Conservation (phyloP, 768 basidiomycete genomes). For the Termitomyces heimii region DNA sequence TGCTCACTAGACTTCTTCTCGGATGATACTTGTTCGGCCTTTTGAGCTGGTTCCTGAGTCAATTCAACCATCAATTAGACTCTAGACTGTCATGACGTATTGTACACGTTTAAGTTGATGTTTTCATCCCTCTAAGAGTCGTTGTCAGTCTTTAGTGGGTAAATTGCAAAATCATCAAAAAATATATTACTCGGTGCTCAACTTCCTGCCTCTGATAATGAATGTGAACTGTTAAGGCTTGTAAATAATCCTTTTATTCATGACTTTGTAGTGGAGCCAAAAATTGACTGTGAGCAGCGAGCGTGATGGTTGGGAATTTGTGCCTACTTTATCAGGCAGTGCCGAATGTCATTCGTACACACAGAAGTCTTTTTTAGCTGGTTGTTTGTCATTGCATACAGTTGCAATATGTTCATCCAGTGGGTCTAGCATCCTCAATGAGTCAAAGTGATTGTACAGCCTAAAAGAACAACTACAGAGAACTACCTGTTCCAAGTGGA, state of each 20-base stretch:
- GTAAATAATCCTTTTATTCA: neutral
- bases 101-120: neutral
- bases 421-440: neutral
- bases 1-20: neutral
- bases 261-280: neutral
- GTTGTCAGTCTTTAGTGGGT: neutral
- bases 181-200: neutral
- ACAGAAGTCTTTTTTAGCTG: neutral
- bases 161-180: neutral
- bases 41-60: neutral
- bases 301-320: neutral
- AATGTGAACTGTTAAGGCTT: neutral
- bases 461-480: neutral
- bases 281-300: too few relatives aligned
- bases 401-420: neutral
- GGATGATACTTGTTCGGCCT: neutral
- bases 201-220: neutral
- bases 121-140: neutral
- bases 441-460: neutral
- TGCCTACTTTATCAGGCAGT: neutral
- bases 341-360: neutral
- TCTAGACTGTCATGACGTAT: slow-evolving; percentile 8
- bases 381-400: neutral
- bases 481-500: neutral
- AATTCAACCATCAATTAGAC: neutral